Percentiles rank a stretch among this genome's conserved stretches.
These are phyloP conservation scores for Venturia aucupariae DNA, from an alignment of 2,329 filamentous ascomycete species.

Conservation along the genomic window DNA sequence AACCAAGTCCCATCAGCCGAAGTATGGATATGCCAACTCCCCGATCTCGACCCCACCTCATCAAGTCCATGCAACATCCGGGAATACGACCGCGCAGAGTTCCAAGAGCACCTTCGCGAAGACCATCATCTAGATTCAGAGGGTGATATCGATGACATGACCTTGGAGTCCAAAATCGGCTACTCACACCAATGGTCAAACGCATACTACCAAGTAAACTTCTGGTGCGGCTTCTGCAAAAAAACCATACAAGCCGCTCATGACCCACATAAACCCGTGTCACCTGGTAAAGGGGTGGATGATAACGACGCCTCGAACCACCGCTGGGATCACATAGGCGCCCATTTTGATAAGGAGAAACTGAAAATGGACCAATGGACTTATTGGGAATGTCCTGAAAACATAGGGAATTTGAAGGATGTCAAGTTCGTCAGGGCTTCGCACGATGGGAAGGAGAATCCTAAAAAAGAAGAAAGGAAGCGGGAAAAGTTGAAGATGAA, in stretches of 20 bases:
- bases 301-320: not conserved
- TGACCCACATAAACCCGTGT: not conserved
- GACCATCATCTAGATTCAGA: constrained; percentile 1
- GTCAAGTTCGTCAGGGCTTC: not conserved
- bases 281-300: not conserved
- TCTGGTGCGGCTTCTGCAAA: constrained; percentile 83
- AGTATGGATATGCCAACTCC: constrained; percentile 7
- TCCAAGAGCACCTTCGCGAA: constrained; percentile 10
- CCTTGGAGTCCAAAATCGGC: constrained; percentile 45
- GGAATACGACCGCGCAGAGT: not conserved
- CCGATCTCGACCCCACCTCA: not conserved
- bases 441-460: not conserved
- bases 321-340: constrained; percentile 12
- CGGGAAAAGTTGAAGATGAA: not conserved
- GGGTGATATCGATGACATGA: not conserved
- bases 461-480: not conserved
- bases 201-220: constrained; percentile 52
- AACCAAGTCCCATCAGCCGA: not conserved
- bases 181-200: constrained; percentile 3
- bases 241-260: constrained; percentile 33
- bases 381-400: not conserved
- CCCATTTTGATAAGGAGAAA: constrained; percentile 4
- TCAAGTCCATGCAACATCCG: constrained; percentile 2
- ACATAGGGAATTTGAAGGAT: not conserved
- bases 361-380: not conserved